phyloP scores from a whole-genome alignment of 2,329 filamentous ascomycete species.

The Coleophoma cylindrospora region DNA sequence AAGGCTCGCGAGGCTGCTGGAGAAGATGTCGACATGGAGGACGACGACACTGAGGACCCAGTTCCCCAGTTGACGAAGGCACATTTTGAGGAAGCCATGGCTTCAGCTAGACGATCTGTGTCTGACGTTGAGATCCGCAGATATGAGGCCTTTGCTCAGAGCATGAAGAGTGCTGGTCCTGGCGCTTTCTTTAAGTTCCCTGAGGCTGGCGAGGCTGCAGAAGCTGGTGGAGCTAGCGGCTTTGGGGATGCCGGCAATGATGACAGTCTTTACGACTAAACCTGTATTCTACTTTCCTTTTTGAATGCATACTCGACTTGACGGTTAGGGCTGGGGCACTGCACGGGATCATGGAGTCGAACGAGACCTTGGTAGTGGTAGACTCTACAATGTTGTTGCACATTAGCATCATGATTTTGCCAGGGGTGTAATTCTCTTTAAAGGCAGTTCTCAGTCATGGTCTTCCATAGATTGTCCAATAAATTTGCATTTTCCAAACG shows the following conservation, averaged over 20 bases:
- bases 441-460: conserved; percentile 3
- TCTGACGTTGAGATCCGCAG: conserved; percentile 95
- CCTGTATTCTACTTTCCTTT: conserved; percentile 24
- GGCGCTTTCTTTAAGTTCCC: conserved; percentile 99
- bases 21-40: conserved; percentile 77
- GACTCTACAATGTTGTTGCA: background rate
- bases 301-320: conserved; percentile 4
- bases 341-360: background rate
- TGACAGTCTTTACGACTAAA: conserved; percentile 94
- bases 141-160: conserved; percentile 97
- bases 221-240: conserved; percentile 55
- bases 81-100: conserved; percentile 99
- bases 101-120: conserved; percentile 86
- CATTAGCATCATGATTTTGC: conserved; percentile 2
- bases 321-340: background rate
- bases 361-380: background rate
- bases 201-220: conserved; percentile 54
- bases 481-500: conserved; percentile 1
- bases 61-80: conserved; percentile 93
- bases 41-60: conserved; percentile 79
- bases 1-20: conserved; percentile 86
- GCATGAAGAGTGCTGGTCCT: conserved; percentile 96
- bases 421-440: conserved; percentile 1
- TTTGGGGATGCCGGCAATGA: conserved; percentile 89
- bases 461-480: conserved; percentile 16